Evolutionary conservation across 163 green algal species (phyloP), one percentile per base, ranked within the genome.

Genomic region (Volvox carteri): DNA sequence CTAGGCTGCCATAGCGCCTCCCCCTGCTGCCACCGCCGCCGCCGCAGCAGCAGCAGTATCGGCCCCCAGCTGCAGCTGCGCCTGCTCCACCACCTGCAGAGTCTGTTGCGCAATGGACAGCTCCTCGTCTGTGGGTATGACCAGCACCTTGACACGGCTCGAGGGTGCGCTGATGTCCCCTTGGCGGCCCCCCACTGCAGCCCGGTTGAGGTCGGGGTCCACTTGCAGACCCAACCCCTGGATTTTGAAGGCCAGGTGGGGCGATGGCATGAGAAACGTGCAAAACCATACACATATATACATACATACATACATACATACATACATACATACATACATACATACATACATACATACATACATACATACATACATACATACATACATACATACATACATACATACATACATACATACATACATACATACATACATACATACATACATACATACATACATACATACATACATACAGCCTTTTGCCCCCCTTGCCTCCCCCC

Each of bases 81-180:
- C 37, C 18, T 52, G 37, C 68, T 41, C 39, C 4, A 46, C 73
- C 25, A 74, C 67, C 83, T 88, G 35, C 50, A 88, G 50, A 0
- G 83, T 88, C 83, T 94, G 87, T 79, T 92, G 79, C 11, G 92
- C 92, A 39, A 94, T 94, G 67, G 41, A 70, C 46, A 94, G 91
- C 94, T 99, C 95, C 90, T 99, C 97, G 86, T 99, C 96, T 1
- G 97, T 99, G 1, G 96, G 97, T 3, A 99, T 92, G 16, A 99
- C 95, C 81, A 98, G 87, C 73, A 98, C 90, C 77, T 94, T 92
- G 30, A 93, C 68, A 21, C 50, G 35, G 23, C 93, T 88, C 16
- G 48, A 58, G 14, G 93, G 91, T 28, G 35, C 86, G 0, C 50
- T 76, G 68, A 99, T 96, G 54, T 96, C 93, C 14, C 86, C 91